Base-by-base conservation (phyloP, 2,329 filamentous ascomycete genomes). In the Cladorrhinum sp. region DNA sequence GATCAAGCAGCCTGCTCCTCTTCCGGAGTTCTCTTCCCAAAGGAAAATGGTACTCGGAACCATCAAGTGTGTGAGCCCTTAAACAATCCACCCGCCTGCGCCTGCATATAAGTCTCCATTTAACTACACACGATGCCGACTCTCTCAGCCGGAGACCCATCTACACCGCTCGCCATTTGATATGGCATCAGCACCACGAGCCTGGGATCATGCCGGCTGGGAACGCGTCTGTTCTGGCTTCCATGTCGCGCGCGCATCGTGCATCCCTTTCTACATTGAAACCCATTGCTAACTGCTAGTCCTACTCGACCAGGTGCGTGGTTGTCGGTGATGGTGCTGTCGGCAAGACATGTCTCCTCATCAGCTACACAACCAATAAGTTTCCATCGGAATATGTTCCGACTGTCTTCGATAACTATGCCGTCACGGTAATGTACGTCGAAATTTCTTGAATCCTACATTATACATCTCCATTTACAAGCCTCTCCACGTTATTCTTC, bases 351-450 rank as follows among this genome's bases (percentile, higher is more conserved):
- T 99, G 95, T 80, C 87, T 99, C 67, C 87, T 99, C 74, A 99
- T 99, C 81, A 96, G 92, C 76, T 99, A 99, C 80, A 99, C 95
- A 67, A 99, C 95, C 67, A 99, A 99, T 85, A 98, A 98, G 73
- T 99, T 99, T 77, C 95, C 95, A 36, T 97, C 93, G 72, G 95
- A 99, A 93, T 99, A 99, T 77, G 95, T 99, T 62, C 95, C 95
- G 57, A 99, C 95, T 28, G 95, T 99, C 66, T 99, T 99, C 78
- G 95, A 99, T 79, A 99, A 99, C 80, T 99, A 99, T 85, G 95
- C 95, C 61, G 95, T 99, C 75, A 99, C 95, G 68, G 95, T 99
- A 69, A 99, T 99, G 95, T 97, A 84, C 88, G 92, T 88, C 60
- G 63, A 65, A 50, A 42, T 28, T 28, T 61, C 51, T n/a, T 42